phyloP scores from a whole-genome alignment of 106 monocot species.

The Dioscorea dumetorum region DNA sequence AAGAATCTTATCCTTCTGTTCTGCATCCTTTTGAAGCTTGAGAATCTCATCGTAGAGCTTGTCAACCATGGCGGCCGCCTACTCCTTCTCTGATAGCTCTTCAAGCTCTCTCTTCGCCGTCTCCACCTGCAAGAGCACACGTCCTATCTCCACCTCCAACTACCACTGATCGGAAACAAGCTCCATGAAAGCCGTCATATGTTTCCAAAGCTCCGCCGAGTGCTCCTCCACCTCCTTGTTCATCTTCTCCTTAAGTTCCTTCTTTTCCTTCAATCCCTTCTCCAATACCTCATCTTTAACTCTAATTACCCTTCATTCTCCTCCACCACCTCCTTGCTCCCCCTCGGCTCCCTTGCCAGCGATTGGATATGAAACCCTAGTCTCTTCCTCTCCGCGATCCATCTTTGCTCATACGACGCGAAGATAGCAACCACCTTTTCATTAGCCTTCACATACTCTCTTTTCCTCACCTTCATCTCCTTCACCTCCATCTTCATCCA shows the following conservation, averaged over 20 bases:
- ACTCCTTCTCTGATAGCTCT: no score
- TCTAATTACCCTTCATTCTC: slow-evolving; percentile 15
- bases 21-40: slow-evolving; percentile 38
- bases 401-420: slow-evolving; percentile 67
- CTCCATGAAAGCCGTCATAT: no score
- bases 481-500: slow-evolving; percentile 21
- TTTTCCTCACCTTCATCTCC: slow-evolving; percentile 42
- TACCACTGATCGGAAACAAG: no score
- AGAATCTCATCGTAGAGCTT: no score
- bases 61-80: no score
- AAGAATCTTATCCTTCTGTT: slow-evolving; percentile 86
- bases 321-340: slow-evolving; percentile 24
- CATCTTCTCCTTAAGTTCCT: slow-evolving; percentile 36
- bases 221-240: slow-evolving; percentile 39
- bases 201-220: no score
- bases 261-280: slow-evolving; percentile 23
- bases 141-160: no score
- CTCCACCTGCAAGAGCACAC: no score
- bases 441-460: no score
- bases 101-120: no score
- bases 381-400: slow-evolving; percentile 61
- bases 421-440: slow-evolving; percentile 87
- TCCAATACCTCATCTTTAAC: slow-evolving; percentile 34
- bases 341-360: slow-evolving; percentile 38
- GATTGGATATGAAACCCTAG: slow-evolving; percentile 57